Conservation (phyloP, 1,139 yeast species). For the Pneumocystis carinii region DNA sequence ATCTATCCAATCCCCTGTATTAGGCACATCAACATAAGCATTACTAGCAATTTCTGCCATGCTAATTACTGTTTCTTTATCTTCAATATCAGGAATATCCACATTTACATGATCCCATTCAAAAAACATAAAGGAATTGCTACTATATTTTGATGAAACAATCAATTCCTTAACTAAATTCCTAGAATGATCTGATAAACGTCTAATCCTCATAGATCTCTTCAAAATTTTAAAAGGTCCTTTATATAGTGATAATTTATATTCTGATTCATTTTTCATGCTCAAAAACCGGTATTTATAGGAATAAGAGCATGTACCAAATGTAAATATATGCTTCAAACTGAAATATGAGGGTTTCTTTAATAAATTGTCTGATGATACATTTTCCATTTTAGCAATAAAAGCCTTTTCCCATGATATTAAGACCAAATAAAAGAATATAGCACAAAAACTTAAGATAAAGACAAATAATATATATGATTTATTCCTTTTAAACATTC, state of each 20-base stretch:
- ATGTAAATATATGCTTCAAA: background rate
- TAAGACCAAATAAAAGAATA: background rate
- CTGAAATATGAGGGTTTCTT: background rate
- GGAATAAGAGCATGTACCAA: background rate
- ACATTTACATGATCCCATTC: background rate
- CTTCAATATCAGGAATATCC: conserved; percentile 53
- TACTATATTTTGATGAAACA: background rate
- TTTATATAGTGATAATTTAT: background rate
- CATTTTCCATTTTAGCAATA: background rate
- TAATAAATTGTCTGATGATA: background rate
- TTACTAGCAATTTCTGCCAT: conserved; percentile 80
- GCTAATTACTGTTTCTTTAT: conserved; percentile 54
- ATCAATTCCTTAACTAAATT: background rate
- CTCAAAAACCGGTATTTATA: background rate
- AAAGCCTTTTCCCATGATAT: background rate
- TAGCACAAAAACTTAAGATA: background rate
- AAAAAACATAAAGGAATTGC: background rate
- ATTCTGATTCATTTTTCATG: background rate
- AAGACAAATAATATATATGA: no score
- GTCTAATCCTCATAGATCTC: background rate
- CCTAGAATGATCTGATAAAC: background rate
- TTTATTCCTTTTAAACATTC: no score
- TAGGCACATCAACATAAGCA: conserved; percentile 72
- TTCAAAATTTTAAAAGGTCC: background rate
- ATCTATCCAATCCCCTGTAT: conserved; percentile 79